phyloP scores from a whole-genome alignment of 2,329 filamentous ascomycete species.

The Xylariaceae sp. region DNA sequence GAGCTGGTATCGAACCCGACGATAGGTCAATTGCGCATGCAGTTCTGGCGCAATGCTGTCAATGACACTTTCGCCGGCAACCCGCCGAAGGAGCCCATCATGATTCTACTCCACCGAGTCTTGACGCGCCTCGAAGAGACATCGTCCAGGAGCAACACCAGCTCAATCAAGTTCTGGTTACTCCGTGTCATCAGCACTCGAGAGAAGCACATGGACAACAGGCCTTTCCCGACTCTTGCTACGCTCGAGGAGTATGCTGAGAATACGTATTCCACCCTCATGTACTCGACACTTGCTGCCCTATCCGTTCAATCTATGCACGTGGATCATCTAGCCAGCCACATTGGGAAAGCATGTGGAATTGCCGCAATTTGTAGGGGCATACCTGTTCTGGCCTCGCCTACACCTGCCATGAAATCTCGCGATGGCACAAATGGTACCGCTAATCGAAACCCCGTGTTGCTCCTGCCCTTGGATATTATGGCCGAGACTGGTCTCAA shows the following conservation, averaged over 20 bases:
- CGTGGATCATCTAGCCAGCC: constrained; percentile 86
- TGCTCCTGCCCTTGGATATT: constrained; percentile 80
- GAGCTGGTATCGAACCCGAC: constrained; percentile 84
- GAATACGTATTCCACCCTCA: constrained; percentile 86
- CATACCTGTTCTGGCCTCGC: constrained; percentile 80
- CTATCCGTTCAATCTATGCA: constrained; percentile 76
- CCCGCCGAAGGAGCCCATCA: constrained; percentile 87
- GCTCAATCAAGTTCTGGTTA: constrained; percentile 65
- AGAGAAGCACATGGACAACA: constrained; percentile 76
- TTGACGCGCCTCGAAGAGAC: constrained; percentile 53
- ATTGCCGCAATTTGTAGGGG: constrained; percentile 84
- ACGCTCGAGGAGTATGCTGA: constrained; percentile 85
- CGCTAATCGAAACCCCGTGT: constrained; percentile 40
- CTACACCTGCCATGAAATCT: constrained; percentile 47
- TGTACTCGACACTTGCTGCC: constrained; percentile 79
- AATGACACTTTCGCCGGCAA: constrained; percentile 68
- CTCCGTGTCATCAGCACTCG: constrained; percentile 72
- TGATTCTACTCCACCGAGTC: constrained; percentile 71
- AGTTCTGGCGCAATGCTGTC: constrained; percentile 90
- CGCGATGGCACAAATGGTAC: constrained; percentile 37
- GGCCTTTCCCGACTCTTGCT: constrained; percentile 68
- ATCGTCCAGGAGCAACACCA: constrained; percentile 37
- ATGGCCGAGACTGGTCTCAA: constrained; percentile 77
- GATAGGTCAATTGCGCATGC: constrained; percentile 81
- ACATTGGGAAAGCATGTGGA: constrained; percentile 89